phyloP scores from a whole-genome alignment of 2,329 filamentous ascomycete genomes.

The Microcyclospora pomicola region DNA sequence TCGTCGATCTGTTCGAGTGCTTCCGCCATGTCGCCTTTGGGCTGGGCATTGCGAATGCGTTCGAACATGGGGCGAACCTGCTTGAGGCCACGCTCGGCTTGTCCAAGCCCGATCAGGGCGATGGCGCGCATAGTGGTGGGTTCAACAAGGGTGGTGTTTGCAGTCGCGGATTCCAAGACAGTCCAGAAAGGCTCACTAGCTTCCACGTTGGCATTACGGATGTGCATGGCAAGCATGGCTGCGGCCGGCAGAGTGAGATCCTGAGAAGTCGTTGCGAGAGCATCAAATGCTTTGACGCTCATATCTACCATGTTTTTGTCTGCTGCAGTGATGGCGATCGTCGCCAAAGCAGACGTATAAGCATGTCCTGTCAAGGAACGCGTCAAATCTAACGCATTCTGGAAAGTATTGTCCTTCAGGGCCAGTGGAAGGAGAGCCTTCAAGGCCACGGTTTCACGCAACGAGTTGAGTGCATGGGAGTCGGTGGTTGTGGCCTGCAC shows the following conservation, averaged over 20 bases:
- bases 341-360: conserved; percentile 51
- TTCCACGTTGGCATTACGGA: conserved; percentile 67
- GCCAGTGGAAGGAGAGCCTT: conserved; percentile 69
- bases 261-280: conserved; percentile 36
- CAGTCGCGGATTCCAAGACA: conserved; percentile 48
- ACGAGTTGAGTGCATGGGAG: conserved; percentile 25
- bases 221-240: conserved; percentile 73
- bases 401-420: conserved; percentile 54
- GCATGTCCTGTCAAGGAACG: conserved; percentile 44
- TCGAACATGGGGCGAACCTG: conserved; percentile 79
- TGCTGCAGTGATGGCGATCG: conserved; percentile 64
- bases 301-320: conserved; percentile 60
- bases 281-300: conserved; percentile 45
- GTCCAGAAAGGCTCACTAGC: conserved; percentile 71
- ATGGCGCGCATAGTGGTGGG: conserved; percentile 83
- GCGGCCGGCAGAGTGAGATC: conserved; percentile 46
- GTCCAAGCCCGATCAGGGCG: conserved; percentile 72
- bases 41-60: conserved; percentile 54
- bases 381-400: conserved; percentile 62
- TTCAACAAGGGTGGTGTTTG: conserved; percentile 60
- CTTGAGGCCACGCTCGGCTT: conserved; percentile 65
- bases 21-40: conserved; percentile 37
- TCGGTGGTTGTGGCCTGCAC: conserved; percentile 47
- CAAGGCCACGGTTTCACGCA: conserved; percentile 59
- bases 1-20: conserved; percentile 74